A percentile compares a stretch with the other conserved stretches of the same genome.
phyloP scores from a whole-genome alignment of 176 grass and related monocot genomes.

The Phoenix dactylifera region DNA sequence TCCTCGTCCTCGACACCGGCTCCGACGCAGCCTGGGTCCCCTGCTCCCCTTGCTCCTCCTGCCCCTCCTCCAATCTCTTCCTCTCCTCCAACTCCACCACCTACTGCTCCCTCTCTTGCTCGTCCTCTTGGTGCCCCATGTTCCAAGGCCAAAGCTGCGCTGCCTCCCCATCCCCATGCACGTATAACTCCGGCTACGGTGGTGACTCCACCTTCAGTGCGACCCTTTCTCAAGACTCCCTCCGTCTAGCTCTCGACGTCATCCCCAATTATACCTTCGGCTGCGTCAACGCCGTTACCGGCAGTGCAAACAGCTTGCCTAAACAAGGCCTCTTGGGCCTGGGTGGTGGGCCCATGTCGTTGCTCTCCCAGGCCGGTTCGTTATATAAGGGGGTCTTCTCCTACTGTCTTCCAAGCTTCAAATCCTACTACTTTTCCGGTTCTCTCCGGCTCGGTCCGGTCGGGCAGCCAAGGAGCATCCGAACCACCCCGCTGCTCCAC shows the following conservation, averaged over 20 bases:
- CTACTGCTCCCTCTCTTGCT: constrained; percentile 56
- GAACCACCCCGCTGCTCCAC: constrained; percentile 67
- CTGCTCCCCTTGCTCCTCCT: constrained; percentile 73
- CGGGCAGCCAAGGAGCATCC: constrained; percentile 43
- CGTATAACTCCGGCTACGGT: constrained; percentile 47
- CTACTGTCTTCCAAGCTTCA: constrained; percentile 91
- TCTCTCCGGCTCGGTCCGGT: constrained; percentile 64
- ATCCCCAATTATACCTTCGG: constrained; percentile 57
- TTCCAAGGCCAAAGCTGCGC: constrained; percentile 60
- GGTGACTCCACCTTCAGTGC: constrained; percentile 71
- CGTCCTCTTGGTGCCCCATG: constrained; percentile 60
- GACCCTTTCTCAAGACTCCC: constrained; percentile 54
- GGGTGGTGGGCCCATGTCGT: constrained; percentile 55
- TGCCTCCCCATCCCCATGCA: constrained; percentile 35
- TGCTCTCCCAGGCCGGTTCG: constrained; percentile 50
- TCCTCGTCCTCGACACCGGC: constrained; percentile 84
- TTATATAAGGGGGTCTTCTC: constrained; percentile 79
- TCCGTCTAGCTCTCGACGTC: constrained; percentile 46
- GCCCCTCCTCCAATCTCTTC: constrained; percentile 48
- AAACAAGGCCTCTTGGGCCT: constrained; percentile 75
- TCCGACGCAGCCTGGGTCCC: constrained; percentile 81
- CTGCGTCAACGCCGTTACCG: constrained; percentile 57
- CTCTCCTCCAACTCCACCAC: constrained; percentile 66
- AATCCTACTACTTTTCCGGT: constrained; percentile 90
- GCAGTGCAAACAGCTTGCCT: constrained; percentile 52